These are phyloP conservation scores for Microbotryomycetes sp. DNA, from an alignment of 1,284 basidiomycete genomes.

Conservation along the genomic window DNA sequence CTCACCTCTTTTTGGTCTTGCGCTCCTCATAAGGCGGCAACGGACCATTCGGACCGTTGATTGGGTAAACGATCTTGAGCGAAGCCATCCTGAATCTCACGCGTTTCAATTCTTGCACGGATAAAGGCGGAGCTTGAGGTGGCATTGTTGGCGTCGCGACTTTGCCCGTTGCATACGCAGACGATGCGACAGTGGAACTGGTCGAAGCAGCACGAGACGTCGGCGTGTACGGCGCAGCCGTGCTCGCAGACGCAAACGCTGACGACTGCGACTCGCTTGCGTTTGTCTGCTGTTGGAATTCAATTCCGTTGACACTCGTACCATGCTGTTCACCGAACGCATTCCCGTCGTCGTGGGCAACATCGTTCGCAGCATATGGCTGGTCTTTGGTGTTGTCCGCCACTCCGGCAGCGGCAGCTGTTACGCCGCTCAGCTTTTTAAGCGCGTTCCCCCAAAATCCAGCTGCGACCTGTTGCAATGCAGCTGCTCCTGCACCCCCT, in stretches of 20 bases:
- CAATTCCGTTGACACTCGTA: background rate
- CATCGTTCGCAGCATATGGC: no score
- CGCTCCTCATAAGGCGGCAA: constrained; percentile 18
- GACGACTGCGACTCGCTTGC: background rate
- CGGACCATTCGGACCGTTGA: constrained; percentile 32
- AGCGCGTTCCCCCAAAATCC: constrained; percentile 23
- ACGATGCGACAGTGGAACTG: background rate
- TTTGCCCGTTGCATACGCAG: constrained; percentile 5
- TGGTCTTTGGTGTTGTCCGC: background rate
- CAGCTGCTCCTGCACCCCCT: constrained; percentile 7
- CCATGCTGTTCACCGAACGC: background rate
- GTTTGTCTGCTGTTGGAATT: background rate
- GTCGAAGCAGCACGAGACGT: background rate
- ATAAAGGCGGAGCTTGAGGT: constrained; percentile 15
- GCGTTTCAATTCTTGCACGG: constrained; percentile 31
- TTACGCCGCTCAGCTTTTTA: constrained; percentile 15
- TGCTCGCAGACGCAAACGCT: background rate
- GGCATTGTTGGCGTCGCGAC: background rate
- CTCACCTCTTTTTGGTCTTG: constrained; percentile 18
- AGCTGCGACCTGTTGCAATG: constrained; percentile 7
- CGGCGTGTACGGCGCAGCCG: constrained; percentile 1
- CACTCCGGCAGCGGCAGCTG: background rate
- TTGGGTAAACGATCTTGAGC: constrained; percentile 37
- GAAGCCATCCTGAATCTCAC: constrained; percentile 37
- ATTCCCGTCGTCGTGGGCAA: no score